Conservation (phyloP, 176 grass and related monocot genomes). For the Hordeum marinum region DNA sequence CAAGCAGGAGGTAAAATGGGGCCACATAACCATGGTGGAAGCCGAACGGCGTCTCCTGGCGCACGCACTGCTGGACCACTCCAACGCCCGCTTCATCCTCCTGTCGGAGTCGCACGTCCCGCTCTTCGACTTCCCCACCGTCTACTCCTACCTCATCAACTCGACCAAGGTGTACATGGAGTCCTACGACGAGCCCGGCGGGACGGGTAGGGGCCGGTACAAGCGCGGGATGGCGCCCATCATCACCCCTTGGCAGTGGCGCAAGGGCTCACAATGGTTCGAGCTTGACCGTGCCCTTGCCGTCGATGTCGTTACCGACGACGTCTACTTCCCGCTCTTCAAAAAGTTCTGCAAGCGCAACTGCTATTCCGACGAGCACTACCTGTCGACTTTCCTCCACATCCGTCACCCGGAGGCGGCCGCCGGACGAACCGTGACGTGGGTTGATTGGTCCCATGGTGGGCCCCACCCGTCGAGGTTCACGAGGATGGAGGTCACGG, state of each 20-base stretch:
- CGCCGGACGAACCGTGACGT: slow-evolving; percentile 44
- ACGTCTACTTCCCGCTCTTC: slow-evolving; percentile 49
- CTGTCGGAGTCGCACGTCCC: slow-evolving; percentile 59
- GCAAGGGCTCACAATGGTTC: slow-evolving; percentile 82
- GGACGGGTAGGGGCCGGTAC: slow-evolving; percentile 47
- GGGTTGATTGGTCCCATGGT: slow-evolving; percentile 70
- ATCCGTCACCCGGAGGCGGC: neutral
- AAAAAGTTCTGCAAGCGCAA: slow-evolving; percentile 31
- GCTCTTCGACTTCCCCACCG: slow-evolving; percentile 48
- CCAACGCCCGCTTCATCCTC: slow-evolving; percentile 62
- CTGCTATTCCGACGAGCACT: slow-evolving; percentile 80
- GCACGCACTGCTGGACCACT: slow-evolving; percentile 48
- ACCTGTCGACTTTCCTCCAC: slow-evolving; percentile 52
- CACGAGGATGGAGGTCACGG: slow-evolving; percentile 47
- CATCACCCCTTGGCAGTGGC: slow-evolving; percentile 36
- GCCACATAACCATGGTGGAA: slow-evolving; percentile 61
- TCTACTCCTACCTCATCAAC: slow-evolving; percentile 60
- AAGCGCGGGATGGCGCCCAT: slow-evolving; percentile 33
- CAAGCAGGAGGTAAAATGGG: slow-evolving; percentile 64
- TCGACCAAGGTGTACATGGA: slow-evolving; percentile 42
- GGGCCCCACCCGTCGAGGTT: slow-evolving; percentile 59
- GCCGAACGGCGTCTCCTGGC: slow-evolving; percentile 61
- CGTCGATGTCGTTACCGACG: slow-evolving; percentile 32
- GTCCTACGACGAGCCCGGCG: slow-evolving; percentile 43
- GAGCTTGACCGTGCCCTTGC: slow-evolving; percentile 52